A percentile compares a stretch with the other conserved stretches of the same genome.
Evolutionary conservation across 345 rosid species (phyloP).

Genomic region (Populus deltoides): DNA sequence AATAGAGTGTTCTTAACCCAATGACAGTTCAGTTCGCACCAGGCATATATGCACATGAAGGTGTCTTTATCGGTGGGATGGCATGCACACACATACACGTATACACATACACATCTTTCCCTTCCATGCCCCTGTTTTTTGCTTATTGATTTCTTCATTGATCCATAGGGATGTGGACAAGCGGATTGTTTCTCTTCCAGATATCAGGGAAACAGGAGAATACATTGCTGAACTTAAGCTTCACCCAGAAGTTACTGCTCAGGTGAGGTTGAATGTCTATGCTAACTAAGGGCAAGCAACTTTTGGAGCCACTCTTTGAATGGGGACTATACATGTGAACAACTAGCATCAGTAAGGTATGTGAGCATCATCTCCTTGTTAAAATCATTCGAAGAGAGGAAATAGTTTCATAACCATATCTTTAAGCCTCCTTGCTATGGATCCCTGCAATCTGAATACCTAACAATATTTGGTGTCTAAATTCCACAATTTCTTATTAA

Average conservation of each 20-base stretch:
- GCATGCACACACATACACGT: not conserved
- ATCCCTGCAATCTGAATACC: not conserved
- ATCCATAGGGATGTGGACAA: conserved; percentile 79
- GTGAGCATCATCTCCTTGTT: conserved; percentile 3
- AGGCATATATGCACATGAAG: not conserved
- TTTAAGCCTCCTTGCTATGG: not conserved
- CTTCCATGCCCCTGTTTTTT: not conserved
- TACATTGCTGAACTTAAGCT: conserved; percentile 87
- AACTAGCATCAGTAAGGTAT: conserved; percentile 26
- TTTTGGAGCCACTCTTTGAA: conserved; percentile 6
- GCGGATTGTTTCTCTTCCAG: conserved; percentile 69
- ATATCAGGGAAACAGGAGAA: conserved; percentile 89
- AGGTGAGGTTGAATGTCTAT: conserved; percentile 65
- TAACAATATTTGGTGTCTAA: not conserved
- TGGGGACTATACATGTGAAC: not conserved
- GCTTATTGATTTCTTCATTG: not conserved
- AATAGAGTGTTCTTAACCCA: not conserved
- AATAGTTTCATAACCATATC: not conserved
- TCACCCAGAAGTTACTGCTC: conserved; percentile 90
- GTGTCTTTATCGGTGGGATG: not conserved
- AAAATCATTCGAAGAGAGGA: not conserved
- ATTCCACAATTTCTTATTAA: not conserved
- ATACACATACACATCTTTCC: not conserved
- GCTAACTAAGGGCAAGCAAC: conserved; percentile 51
- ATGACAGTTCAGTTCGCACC: not conserved